Evolutionary conservation across 2,329 filamentous ascomycete species (phyloP), one percentile per base, ranked within the genome.

Genomic region (Thelonectria blattea): DNA sequence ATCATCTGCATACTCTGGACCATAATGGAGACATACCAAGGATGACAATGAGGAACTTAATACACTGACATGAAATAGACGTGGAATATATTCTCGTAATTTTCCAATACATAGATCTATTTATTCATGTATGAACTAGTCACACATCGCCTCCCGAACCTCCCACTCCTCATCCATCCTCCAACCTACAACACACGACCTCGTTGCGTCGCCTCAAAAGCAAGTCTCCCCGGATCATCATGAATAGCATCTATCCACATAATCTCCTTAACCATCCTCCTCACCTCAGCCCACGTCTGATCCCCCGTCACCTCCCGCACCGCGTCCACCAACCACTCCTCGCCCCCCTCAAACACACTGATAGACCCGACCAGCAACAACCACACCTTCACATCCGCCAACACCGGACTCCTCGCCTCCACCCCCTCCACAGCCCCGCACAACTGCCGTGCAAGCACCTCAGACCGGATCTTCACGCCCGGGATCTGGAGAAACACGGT

Each of bases 181-280:
- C 18, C 57, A 46, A 46, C 34, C 48, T 10, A 48, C 20, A 49
- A 8, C 12, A 49, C 43, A 18, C 20, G 41, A 3, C 18, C 46
- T 49, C 43, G 18, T 24, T 51, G 52, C 20, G 49, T 14, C 4
- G 41, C 46, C 15, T 62, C 56, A 14, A 61, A 70, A 0, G 64
- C 58, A 18, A 46, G 20, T n/a, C 50, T 20, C 3, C 71, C 71
- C 8, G 60, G 37, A 0, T 10, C 5, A n/a, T 72, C 68, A 32
- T 74, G 72, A 1, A 71, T 52, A 9, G 56, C 15, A 20, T 72
- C 60, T 49, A 72, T 65, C 72, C 72, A 73, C 63, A 73, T 66
- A 18, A 73, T 27, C 3, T 65, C 56, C 9, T 47, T 64, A 12
- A 68, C 58, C 1, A 59, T 56, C 11, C 45, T 52, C n/a, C 63